Conservation (phyloP, 2,329 filamentous ascomycete species). For the Pestalotiopsis sp. region DNA sequence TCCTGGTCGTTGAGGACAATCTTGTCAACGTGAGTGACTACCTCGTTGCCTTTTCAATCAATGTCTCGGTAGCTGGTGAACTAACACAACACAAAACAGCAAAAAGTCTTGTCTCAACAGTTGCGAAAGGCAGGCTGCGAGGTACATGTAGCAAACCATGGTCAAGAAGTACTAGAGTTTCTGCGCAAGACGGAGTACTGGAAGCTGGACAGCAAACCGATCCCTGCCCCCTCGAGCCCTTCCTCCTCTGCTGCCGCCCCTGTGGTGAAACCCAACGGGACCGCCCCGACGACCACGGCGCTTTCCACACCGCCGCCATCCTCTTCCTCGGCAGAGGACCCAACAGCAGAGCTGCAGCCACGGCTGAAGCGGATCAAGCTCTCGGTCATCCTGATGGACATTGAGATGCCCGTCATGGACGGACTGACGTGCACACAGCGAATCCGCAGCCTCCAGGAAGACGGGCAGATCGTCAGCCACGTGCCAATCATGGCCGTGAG, state of each 20-base stretch:
- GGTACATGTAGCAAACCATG: constrained; percentile 66
- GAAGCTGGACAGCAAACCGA: constrained; percentile 42
- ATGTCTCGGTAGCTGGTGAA: not conserved
- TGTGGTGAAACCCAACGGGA: not conserved
- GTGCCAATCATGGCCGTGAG: constrained; percentile 81
- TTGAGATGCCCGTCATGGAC: constrained; percentile 86
- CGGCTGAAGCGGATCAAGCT: constrained; percentile 52
- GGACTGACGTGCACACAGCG: constrained; percentile 72
- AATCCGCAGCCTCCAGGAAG: constrained; percentile 69
- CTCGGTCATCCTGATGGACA: constrained; percentile 76
- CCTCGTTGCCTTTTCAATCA: too few relatives aligned
- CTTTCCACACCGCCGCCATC: not conserved
- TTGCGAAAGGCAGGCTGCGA: constrained; percentile 62
- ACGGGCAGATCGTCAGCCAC: constrained; percentile 66
- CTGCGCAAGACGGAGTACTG: constrained; percentile 60
- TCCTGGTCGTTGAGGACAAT: constrained; percentile 66
- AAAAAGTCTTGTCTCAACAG: constrained; percentile 65
- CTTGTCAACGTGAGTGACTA: constrained; percentile 52
- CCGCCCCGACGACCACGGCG: not conserved
- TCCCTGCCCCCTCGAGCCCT: constrained; percentile 12
- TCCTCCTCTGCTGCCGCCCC: not conserved
- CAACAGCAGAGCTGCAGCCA: not conserved
- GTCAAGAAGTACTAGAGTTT: constrained; percentile 62
- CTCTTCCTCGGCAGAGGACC: not conserved
- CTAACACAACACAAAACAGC: constrained; percentile 26